Base-by-base conservation (phyloP, 805 yeast genomes). In the Ogataea ramenticola region DNA sequence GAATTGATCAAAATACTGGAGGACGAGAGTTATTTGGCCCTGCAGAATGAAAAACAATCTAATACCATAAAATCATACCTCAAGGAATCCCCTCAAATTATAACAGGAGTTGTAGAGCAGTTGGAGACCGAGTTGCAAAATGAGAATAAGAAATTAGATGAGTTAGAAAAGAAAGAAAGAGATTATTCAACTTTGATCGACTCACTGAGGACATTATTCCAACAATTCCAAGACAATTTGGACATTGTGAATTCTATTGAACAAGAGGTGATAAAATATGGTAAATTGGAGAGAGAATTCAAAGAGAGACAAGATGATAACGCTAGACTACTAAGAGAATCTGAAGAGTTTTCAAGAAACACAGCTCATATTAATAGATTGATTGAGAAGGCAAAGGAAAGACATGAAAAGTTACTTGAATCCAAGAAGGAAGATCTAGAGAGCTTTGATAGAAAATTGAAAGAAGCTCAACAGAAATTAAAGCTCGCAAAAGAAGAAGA, bases 61-160 rank as follows among this genome's bases (percentile, higher is more conserved):
- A 86, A 80, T 31, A 77, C 75, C 48, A 64, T 86, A 43, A 71
- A 74, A 46, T 73, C 74, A 29, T 83, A 82, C 52, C 68, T 81
- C 3, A 71, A 75, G 34, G 80, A 80, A 36, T 77, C 85, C 27
- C 79, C 85, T 12, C 75, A 71, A 34, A 71, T 74, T 32, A 64
- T 84, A 21, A 65, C 66, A 27, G 70, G 70, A 47, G 69, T 77
- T 20, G 80, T 82, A 20, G 63, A 68, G 5, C 82, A 79, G 43
- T 64, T 84, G 59, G 66, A 68, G 40, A 57, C 55, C 19, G 67
- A 76, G 7, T 65, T 80, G 21, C 61, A 64, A 11, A 53, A 55
- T 4, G 77, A 72, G 46, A 65, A 68, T 40, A 54, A 57, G 8
- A 56, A 57, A 4, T 53, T 77, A 32, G 56, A 59, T 24, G 63